These are phyloP conservation scores for Chrysosporium queenslandicum DNA, from an alignment of 2,329 filamentous ascomycete species.

Conservation along the genomic window DNA sequence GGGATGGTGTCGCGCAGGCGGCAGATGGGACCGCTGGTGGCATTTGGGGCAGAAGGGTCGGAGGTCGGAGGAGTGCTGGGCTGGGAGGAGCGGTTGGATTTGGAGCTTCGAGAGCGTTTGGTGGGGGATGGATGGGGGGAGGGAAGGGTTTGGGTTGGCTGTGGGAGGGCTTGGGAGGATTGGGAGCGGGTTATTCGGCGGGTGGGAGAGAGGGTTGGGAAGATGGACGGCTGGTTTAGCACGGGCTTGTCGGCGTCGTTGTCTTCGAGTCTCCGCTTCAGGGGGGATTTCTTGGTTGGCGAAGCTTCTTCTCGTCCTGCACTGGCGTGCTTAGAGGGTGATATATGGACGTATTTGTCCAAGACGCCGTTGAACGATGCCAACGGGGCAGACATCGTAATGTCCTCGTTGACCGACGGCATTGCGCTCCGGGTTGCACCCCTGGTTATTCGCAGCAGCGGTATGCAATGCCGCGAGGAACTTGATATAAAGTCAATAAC, in stretches of 20 bases:
- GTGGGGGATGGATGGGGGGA: conserved; percentile 3
- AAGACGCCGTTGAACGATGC: conserved; percentile 30
- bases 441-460: background rate
- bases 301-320: background rate
- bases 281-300: conserved; percentile 1
- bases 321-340: conserved; percentile 25
- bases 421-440: background rate
- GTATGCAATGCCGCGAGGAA: no score
- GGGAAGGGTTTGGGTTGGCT: background rate
- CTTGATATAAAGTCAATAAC: background rate
- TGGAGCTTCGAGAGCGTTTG: conserved; percentile 6
- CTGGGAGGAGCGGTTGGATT: conserved; percentile 11
- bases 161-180: conserved; percentile 2
- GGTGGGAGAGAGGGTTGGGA: background rate
- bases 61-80: background rate
- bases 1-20: conserved; percentile 40
- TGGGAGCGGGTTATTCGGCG: conserved; percentile 18
- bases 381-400: conserved; percentile 24
- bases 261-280: conserved; percentile 16
- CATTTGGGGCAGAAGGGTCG: conserved; percentile 6
- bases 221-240: no score
- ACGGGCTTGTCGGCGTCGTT: background rate
- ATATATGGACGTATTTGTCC: conserved; percentile 26
- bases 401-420: conserved; percentile 12
- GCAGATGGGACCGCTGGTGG: conserved; percentile 20